These are phyloP conservation scores for Kockiozyma suomiensis DNA, from an alignment of 805 yeast species.

Conservation along the genomic window DNA sequence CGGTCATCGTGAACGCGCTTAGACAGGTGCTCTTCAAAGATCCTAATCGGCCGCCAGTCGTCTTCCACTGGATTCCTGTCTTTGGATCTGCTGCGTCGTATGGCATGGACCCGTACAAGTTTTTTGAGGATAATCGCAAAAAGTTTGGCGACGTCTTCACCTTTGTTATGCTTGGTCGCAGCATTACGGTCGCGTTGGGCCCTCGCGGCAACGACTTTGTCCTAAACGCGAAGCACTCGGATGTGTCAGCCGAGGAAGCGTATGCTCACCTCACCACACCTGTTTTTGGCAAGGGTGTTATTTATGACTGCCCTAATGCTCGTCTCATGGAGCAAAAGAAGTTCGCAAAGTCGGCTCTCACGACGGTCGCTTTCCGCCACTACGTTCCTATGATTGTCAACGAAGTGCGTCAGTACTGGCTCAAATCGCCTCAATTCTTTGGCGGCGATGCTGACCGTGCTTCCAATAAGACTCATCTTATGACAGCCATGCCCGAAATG, in stretches of 20 bases:
- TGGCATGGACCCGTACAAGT: slow-evolving; percentile 92
- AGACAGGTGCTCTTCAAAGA: slow-evolving; percentile 42
- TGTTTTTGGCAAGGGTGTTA: slow-evolving; percentile 95
- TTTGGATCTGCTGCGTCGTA: slow-evolving; percentile 85
- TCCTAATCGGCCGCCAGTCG: slow-evolving; percentile 83
- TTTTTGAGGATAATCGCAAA: slow-evolving; percentile 74
- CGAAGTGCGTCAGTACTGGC: slow-evolving; percentile 72
- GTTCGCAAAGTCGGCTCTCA: slow-evolving; percentile 87
- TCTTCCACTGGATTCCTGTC: slow-evolving; percentile 94
- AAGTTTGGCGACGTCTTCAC: slow-evolving; percentile 94
- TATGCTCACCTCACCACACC: slow-evolving; percentile 98
- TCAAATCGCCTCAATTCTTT: slow-evolving; percentile 52
- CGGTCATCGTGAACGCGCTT: slow-evolving; percentile 40
- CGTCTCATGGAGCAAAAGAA: slow-evolving; percentile 98
- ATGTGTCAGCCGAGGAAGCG: slow-evolving; percentile 95
- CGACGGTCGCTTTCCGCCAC: slow-evolving; percentile 75
- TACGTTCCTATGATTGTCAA: slow-evolving; percentile 88
- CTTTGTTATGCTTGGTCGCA: slow-evolving; percentile 83
- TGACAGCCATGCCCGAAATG: slow-evolving; percentile 88
- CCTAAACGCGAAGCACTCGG: slow-evolving; percentile 82
- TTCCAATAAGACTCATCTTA: slow-evolving; percentile 49
- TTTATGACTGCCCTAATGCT: slow-evolving; percentile 93
- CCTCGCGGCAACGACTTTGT: slow-evolving; percentile 98
- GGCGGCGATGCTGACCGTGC: slow-evolving; percentile 42
- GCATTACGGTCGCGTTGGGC: slow-evolving; percentile 94